Conservation (phyloP, 2,329 filamentous ascomycete genomes). For the Mycosphaerella arachidis region DNA sequence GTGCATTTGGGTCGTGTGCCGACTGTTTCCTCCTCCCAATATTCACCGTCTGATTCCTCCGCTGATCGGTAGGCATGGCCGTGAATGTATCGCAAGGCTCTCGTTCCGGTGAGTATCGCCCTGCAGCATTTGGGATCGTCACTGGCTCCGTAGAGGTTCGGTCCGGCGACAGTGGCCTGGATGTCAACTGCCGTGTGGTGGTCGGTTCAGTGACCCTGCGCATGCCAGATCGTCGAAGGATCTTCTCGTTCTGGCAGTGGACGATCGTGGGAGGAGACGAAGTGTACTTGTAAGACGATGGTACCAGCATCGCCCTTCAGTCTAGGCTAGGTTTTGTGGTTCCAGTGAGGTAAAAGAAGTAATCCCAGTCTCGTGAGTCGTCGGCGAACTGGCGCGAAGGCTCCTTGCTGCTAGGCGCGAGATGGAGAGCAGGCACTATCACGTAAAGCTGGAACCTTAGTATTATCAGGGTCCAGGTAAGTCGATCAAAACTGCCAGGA, state of each 20-base stretch:
- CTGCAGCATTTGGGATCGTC: conserved; percentile 37
- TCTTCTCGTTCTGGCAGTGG: conserved; percentile 18
- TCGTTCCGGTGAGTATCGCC: conserved; percentile 21
- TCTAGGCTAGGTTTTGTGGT: conserved; percentile 10
- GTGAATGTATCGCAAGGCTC: conserved; percentile 26
- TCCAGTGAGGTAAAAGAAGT: conserved; percentile 11
- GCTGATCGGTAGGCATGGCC: conserved; percentile 23
- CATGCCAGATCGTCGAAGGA: conserved; percentile 11
- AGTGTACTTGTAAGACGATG: conserved; percentile 43
- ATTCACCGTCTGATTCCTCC: conserved; percentile 16
- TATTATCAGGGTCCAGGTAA: not conserved
- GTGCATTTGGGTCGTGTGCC: conserved; percentile 40
- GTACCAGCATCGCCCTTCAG: conserved; percentile 39
- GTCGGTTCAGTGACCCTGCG: conserved; percentile 11
- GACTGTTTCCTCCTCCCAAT: conserved; percentile 22
- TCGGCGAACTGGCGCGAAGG: conserved; percentile 6
- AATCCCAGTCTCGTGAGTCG: conserved; percentile 11
- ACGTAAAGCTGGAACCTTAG: conserved; percentile 2
- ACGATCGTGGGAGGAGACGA: conserved; percentile 28
- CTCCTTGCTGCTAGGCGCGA: not conserved
- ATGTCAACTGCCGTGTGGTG: conserved; percentile 13
- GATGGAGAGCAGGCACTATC: not conserved
- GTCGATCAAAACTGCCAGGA: conserved; percentile 4
- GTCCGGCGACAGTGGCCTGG: conserved; percentile 17
- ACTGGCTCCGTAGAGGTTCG: conserved; percentile 39